A percentile compares a stretch with the other conserved stretches of the same genome.
phyloP scores from a whole-genome alignment of 371 early-diverging fungal genomes.

The Dipsacomyces acuminosporus region DNA sequence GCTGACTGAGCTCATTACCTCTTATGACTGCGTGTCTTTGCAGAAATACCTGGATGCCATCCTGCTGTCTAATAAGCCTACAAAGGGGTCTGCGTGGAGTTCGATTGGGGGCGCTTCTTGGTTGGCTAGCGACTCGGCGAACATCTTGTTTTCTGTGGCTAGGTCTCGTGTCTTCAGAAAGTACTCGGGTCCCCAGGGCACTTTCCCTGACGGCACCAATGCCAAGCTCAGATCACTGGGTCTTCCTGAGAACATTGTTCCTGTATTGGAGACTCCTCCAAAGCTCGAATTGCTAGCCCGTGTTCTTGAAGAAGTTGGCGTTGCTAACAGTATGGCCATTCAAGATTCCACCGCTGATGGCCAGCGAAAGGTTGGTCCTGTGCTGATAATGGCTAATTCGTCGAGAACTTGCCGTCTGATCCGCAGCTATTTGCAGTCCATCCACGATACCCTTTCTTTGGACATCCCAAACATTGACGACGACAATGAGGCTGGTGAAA shows the following conservation, averaged over 20 bases:
- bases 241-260: constrained; percentile 59
- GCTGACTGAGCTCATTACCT: constrained; percentile 65
- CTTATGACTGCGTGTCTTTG: constrained; percentile 87
- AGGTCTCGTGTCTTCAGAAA: constrained; percentile 29
- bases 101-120: constrained; percentile 56
- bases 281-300: constrained; percentile 78
- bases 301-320: constrained; percentile 68
- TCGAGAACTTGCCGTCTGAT: constrained; percentile 33
- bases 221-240: constrained; percentile 16
- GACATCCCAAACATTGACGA: neutral
- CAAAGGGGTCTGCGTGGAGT: constrained; percentile 26
- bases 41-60: constrained; percentile 80
- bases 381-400: constrained; percentile 43
- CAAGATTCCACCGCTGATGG: neutral
- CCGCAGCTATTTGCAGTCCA: constrained; percentile 8
- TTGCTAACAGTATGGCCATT: constrained; percentile 12
- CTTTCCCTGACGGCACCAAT: constrained; percentile 3
- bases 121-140: constrained; percentile 83
- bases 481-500: too few relatives aligned
- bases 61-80: constrained; percentile 53
- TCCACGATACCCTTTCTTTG: constrained; percentile 3
- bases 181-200: neutral
- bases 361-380: constrained; percentile 11
- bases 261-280: constrained; percentile 83
- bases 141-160: constrained; percentile 49